A percentile compares a stretch with the other conserved stretches of the same genome.
Conservation (phyloP, 2,329 filamentous ascomycete species). For the Trichoderma citrinoviride region DNA sequence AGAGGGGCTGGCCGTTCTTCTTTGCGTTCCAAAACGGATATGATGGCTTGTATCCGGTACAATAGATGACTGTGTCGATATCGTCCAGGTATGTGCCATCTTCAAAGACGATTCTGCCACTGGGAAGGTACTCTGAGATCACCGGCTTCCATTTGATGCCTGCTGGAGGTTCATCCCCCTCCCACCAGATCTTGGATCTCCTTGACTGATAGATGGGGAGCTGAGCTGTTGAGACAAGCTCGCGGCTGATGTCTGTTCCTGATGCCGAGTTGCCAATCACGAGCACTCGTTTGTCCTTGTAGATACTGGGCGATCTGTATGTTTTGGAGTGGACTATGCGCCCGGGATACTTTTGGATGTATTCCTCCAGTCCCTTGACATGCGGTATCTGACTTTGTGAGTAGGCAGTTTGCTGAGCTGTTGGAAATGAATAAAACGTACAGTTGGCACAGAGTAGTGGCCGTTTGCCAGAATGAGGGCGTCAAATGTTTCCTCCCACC, state of each 20-base stretch:
- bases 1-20: conserved; percentile 47
- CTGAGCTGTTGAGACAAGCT: conserved; percentile 37
- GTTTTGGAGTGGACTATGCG: conserved; percentile 46
- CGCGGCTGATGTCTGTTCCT: conserved; percentile 40
- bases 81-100: conserved; percentile 38
- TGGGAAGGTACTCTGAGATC: conserved; percentile 43
- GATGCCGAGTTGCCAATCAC: conserved; percentile 47
- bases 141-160: conserved; percentile 55
- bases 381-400: conserved; percentile 39
- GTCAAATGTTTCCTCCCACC: conserved; percentile 54
- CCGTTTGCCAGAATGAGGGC: conserved; percentile 45
- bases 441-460: conserved; percentile 45
- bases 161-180: conserved; percentile 45
- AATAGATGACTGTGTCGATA: conserved; percentile 43
- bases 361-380: conserved; percentile 45
- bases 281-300: conserved; percentile 36
- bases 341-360: conserved; percentile 38
- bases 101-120: conserved; percentile 44
- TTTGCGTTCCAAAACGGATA: conserved; percentile 50
- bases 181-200: conserved; percentile 49
- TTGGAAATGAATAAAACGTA: conserved; percentile 30
- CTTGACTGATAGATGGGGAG: conserved; percentile 52
- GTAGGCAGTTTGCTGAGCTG: background rate
- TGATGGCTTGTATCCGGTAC: conserved; percentile 44
- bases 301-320: conserved; percentile 41